phyloP scores from a whole-genome alignment of 768 basidiomycete genomes.

The Coprinopsis cinerea region DNA sequence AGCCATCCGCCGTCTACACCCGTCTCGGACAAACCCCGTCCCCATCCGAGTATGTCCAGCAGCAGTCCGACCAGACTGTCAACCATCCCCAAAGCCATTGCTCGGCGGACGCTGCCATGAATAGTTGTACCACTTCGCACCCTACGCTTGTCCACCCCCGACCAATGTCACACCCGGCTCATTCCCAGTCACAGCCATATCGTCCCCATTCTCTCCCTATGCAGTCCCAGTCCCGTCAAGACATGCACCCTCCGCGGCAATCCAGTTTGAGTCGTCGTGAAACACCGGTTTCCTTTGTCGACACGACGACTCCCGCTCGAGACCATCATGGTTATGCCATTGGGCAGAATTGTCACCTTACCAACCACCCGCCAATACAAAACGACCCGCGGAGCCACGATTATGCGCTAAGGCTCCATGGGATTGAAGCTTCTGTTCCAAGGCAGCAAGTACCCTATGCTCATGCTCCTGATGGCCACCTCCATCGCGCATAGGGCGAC shows the following conservation, averaged over 20 bases:
- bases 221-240: too few species aligned
- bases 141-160: neutral
- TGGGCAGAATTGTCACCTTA: slow-evolving; percentile 40
- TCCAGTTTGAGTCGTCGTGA: slow-evolving; percentile 18
- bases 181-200: neutral
- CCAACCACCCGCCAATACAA: slow-evolving; percentile 37
- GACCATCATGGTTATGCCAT: slow-evolving; percentile 44
- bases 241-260: slow-evolving; percentile 29
- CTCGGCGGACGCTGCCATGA: too few species aligned
- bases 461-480: too few species aligned
- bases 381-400: slow-evolving; percentile 38
- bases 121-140: too few species aligned
- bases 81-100: neutral
- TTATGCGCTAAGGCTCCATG: slow-evolving; percentile 26
- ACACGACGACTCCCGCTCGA: slow-evolving; percentile 55
- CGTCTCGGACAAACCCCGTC: too few species aligned
- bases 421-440: slow-evolving; percentile 8
- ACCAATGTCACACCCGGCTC: neutral
- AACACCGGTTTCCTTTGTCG: slow-evolving; percentile 28
- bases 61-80: slow-evolving; percentile 16
- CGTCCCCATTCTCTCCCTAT: slow-evolving; percentile 32
- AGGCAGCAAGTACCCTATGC: slow-evolving; percentile 7
- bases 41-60: slow-evolving; percentile 32
- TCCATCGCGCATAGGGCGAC: too few species aligned
- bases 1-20: too few species aligned